These are phyloP conservation scores for Acer yangbiense DNA, from an alignment of 345 rosid genomes.

Conservation along the genomic window DNA sequence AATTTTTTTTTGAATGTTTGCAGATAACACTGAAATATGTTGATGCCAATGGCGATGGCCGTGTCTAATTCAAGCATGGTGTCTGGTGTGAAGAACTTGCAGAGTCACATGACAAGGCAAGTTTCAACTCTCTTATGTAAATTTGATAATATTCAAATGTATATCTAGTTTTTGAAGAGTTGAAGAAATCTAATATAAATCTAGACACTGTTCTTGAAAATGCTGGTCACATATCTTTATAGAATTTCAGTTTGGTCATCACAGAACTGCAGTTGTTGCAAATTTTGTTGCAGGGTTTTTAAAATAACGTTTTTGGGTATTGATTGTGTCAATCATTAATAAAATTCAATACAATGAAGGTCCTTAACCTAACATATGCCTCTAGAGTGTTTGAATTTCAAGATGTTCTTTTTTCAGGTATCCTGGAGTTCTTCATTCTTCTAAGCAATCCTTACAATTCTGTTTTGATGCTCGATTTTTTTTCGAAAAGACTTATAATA, in stretches of 20 bases:
- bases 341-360: too few species aligned
- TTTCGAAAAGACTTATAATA: constrained; percentile 13
- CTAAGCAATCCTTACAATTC: constrained; percentile 18
- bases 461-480: constrained; percentile 2
- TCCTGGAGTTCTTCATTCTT: constrained; percentile 19
- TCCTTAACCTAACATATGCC: too few species aligned
- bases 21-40: constrained; percentile 14
- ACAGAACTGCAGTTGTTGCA: not conserved
- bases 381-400: not conserved
- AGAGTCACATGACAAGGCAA: constrained; percentile 1
- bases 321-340: too few species aligned
- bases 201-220: not conserved
- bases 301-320: too few species aligned
- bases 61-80: not conserved
- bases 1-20: not conserved
- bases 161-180: not conserved
- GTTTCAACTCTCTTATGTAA: not conserved
- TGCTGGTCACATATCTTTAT: not conserved
- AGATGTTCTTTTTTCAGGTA: constrained; percentile 33
- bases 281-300: not conserved
- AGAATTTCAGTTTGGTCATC: not conserved
- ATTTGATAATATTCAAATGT: not conserved
- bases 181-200: not conserved
- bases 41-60: constrained; percentile 7
- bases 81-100: not conserved